Conservation (phyloP, 2,329 filamentous ascomycete genomes). For the Venturia asperata region DNA sequence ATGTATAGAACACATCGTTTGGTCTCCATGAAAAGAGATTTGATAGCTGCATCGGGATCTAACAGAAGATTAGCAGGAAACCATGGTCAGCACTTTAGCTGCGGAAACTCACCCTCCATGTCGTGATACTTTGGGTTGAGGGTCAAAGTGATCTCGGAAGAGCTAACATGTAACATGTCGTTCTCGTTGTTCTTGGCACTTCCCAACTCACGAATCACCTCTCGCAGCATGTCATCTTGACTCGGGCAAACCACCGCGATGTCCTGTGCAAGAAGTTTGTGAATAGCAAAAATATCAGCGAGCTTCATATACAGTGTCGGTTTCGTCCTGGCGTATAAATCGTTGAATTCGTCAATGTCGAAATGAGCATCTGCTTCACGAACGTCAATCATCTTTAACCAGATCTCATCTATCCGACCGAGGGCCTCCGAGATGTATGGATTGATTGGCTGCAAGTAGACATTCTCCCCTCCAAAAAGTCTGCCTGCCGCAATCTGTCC, state of each 20-base stretch:
- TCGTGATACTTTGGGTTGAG: constrained; percentile 85
- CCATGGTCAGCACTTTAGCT: too few species aligned
- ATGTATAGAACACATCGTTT: constrained; percentile 97
- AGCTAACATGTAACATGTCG: constrained; percentile 80
- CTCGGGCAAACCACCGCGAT: constrained; percentile 68
- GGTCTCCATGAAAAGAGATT: constrained; percentile 94
- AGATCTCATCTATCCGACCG: constrained; percentile 68
- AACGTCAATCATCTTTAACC: constrained; percentile 70
- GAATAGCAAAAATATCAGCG: constrained; percentile 92
- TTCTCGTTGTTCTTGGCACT: constrained; percentile 95
- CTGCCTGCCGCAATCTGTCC: constrained; percentile 82
- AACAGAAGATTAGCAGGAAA: constrained; percentile 18
- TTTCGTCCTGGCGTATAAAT: constrained; percentile 91
- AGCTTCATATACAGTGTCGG: constrained; percentile 99
- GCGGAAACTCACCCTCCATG: constrained; percentile 52
- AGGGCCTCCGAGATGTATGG: constrained; percentile 82
- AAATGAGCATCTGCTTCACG: constrained; percentile 85
- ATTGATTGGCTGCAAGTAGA: constrained; percentile 92
- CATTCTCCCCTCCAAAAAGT: constrained; percentile 86
- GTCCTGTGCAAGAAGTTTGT: constrained; percentile 76
- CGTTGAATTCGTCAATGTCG: constrained; percentile 98
- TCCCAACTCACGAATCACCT: constrained; percentile 87
- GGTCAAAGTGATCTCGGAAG: constrained; percentile 84
- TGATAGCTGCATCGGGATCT: constrained; percentile 88
- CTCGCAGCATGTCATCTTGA: constrained; percentile 80